Percentiles rank a stretch among this genome's conserved stretches.
Evolutionary conservation across 257 asterid genomes (phyloP).

Genomic region (Mentha longifolia): DNA sequence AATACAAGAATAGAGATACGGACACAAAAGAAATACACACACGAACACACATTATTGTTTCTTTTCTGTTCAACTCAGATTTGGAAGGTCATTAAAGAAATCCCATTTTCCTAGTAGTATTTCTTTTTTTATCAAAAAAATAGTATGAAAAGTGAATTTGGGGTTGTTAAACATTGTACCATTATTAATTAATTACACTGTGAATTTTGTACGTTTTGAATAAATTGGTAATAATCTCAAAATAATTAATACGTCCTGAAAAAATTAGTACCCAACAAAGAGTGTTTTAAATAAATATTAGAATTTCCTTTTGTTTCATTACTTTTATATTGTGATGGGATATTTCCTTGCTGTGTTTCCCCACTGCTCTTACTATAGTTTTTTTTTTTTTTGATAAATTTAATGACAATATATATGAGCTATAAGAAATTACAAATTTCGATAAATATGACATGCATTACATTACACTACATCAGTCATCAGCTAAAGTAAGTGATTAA

Average conservation of each 20-base stretch:
- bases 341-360: background rate
- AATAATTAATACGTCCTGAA: background rate
- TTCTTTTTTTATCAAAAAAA: too few species aligned
- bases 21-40: slow-evolving; percentile 34
- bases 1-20: slow-evolving; percentile 28
- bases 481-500: background rate
- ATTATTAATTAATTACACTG: too few species aligned
- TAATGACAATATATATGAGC: background rate
- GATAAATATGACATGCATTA: background rate
- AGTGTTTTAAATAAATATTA: background rate
- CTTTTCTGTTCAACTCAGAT: slow-evolving; percentile 24
- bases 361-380: background rate
- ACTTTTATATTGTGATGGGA: background rate
- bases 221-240: background rate
- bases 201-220: too few species aligned
- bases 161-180: background rate
- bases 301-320: background rate
- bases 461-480: background rate
- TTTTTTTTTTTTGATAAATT: too few species aligned
- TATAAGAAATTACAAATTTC: background rate
- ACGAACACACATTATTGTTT: slow-evolving; percentile 32
- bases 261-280: background rate
- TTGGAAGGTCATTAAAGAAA: slow-evolving; percentile 37
- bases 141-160: background rate
- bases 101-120: slow-evolving; percentile 37